Evolutionary conservation across 176 grass and related monocot genomes (phyloP), one percentile per base, ranked within the genome.

Genomic region (Rhynchospora breviuscula): DNA sequence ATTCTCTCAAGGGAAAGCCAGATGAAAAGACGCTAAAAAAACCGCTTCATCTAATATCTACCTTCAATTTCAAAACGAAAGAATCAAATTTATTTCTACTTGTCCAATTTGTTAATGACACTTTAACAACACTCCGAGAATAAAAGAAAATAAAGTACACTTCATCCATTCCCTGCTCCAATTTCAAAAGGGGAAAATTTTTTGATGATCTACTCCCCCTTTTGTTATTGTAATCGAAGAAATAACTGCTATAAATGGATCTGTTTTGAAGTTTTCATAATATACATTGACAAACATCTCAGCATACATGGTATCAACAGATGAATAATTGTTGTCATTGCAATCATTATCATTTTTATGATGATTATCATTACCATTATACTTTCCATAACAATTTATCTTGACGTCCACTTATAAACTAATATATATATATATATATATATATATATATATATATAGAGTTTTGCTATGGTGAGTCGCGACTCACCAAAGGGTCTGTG

Each of bases 1-100:
- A 82, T 82, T 82, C 80, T 82, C 21, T 51, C 0, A 3, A 52
- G 21, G 19, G 47, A 82, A 82, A 67, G 21, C 60, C 67, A 82
- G 80, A 49, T 82, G n/a, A 22, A 47, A 76, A 76, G 48, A 77
- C 54, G 73, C 22, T 54, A 6, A 26, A 76, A 17, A 29, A 75
- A 11, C 8, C 69, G 47, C 1, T 68, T 43, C 7, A 45, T 80
- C 13, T 25, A 62, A 62, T 44, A 19, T 19, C 14, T 80, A 43
- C 56, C 45, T 62, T 62, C 31, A 58, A 80, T 11, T 35, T 45
- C 1, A 1, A 26, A 40, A 61, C 0, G 40, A 40, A 44, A 51
- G 18, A n/a, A 10, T 44, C 0, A 11, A 44, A 19, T 80, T 35
- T 76, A 19, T 44, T 15, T 80, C 6, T 80, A 80, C 6, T 44